Evolutionary conservation across 345 rosid genomes (phyloP), one percentile per base, ranked within the genome.

Genomic region (Gossypium anomalum): DNA sequence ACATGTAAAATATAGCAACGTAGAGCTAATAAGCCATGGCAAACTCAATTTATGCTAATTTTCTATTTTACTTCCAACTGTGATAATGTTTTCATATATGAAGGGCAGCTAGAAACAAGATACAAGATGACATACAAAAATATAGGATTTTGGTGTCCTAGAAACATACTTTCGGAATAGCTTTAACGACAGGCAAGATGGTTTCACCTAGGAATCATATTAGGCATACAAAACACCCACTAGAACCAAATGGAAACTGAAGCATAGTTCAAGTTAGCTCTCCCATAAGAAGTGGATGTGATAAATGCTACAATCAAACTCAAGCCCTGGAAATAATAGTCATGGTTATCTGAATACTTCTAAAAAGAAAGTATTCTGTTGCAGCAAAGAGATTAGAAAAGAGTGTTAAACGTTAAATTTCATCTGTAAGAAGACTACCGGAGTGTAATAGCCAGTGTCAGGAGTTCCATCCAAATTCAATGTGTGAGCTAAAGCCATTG

Each of bases 381-480:
- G 23, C 67, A 19, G 29, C 51, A 23, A 57, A 59, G 6, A 96
- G 91, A 62, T 85, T 82, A 1, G 48, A 38, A 56, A 0, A 60
- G 15, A 48, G 34, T 6, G 64, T 16, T 52, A 22, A 57, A 17
- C 3, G 71, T 14, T 22, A 48, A 22, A 27, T 41, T 14, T 19
- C 57, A 52, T 34, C 38, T 34, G 38, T 34, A 34, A 34, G 38
- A 44, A 20, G 15, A 63, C 9, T 75, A 81, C 83, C 79, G 73
- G 82, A 63, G 53, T 57, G 15, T 56, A 82, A 25, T 76, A 85
- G 15, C 86, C 87, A 27, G 71, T 23, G 2, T 78, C 84, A 29
- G 79, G 73, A 11, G 81, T 63, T 43, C 87, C 87, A 55, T 82
- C 87, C 44, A 63, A 19, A 63, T 80, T 73, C 22, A 85, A 57